These are phyloP conservation scores for Rauvolfia tetraphylla DNA, from an alignment of 257 asterid genomes.

Conservation along the genomic window DNA sequence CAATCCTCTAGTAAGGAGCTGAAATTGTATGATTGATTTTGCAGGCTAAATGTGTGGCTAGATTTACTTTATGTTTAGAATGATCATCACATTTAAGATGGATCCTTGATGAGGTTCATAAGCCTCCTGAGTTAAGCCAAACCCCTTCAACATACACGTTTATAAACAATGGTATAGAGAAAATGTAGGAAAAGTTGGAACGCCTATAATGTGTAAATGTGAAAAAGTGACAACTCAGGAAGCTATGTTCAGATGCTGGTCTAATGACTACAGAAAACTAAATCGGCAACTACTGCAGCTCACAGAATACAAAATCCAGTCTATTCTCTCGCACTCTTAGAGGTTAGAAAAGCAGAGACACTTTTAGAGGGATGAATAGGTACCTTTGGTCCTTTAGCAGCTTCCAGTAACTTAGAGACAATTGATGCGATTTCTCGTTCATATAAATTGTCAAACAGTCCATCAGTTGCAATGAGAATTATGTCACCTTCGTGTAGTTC, in stretches of 20 bases:
- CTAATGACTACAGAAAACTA: neutral
- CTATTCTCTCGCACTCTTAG: too few relatives aligned
- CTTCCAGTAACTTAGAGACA: slow-evolving; percentile 47
- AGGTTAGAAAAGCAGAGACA: neutral
- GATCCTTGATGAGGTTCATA: neutral
- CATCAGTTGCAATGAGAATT: slow-evolving; percentile 68
- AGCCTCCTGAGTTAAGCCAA: neutral
- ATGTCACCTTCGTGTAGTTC: slow-evolving; percentile 68
- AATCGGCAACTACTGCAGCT: neutral
- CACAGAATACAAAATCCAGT: neutral
- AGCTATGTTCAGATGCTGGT: neutral
- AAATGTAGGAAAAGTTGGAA: neutral
- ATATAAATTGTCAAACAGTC: slow-evolving; percentile 76
- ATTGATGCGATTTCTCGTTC: slow-evolving; percentile 58
- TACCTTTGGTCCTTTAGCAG: slow-evolving; percentile 54
- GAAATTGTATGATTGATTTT: neutral
- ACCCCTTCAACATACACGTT: neutral
- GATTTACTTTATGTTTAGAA: neutral
- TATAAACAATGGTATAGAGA: neutral
- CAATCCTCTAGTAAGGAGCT: neutral
- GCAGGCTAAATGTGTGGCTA: neutral
- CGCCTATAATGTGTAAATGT: neutral
- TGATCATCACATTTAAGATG: neutral
- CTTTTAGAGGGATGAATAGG: neutral
- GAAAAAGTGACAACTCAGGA: neutral